Base-by-base conservation (phyloP, 805 yeast species). In the Kuraishia borneana region DNA sequence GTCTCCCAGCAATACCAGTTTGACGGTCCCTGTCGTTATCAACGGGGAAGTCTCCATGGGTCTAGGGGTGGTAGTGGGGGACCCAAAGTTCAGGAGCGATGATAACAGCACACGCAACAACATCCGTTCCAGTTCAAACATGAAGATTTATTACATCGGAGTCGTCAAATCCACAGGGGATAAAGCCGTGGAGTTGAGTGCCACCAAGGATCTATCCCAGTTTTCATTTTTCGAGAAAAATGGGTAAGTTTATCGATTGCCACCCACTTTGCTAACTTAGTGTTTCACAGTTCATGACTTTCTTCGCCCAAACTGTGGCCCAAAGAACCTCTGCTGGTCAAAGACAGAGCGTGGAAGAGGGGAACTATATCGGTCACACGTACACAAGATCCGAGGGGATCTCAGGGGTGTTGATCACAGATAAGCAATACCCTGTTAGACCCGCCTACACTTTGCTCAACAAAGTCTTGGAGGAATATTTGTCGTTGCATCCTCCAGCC, bases 381-480 rank as follows among this genome's bases (percentile, higher is more conserved):
- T 92, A 81, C 57, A 77, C 88, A 21, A 72, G 97, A 45, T 59
- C 81, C 18, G 97, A 92, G 56, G 97, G 96, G 3, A 52, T 89
- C 23, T 82, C 94, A 17, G 95, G 95, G 42, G 95, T 92, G 22
- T 61, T 92, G 40, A 83, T 92, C 55, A 75, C 95, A 30, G 98
- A 92, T 56, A 83, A 83, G 56, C 96, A 89, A 46, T 92, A 92
- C 58, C 98, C 97, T 2, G 89, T 85, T 21, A 73, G 98, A 54
- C 97, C 96, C 10, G 97, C 96, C 1, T 89, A 85, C 60, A 83
- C 96, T 2, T 65, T 92, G 39, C 70, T 92, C 49, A 89, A 89
- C 68, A 89, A 85, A 61, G 64, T 89, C 17, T 66, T 85, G 45
- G 98, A 92, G 48, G 97, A 89, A 57, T 92, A 84, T 58, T 61